phyloP scores from a whole-genome alignment of 2,329 filamentous ascomycete species.

The Hypoxylon rubiginosum region DNA sequence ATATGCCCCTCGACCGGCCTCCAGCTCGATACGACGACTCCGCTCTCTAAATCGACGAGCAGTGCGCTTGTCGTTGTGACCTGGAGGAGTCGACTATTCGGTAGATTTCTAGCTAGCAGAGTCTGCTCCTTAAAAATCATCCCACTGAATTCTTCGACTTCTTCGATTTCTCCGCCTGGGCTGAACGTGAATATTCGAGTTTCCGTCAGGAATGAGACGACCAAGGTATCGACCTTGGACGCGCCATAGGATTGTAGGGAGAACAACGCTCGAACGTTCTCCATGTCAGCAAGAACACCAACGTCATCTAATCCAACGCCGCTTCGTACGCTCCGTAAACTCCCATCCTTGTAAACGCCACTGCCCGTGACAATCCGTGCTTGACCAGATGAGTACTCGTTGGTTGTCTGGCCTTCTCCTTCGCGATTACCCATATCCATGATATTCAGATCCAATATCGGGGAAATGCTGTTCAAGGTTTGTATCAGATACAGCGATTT shows the following conservation, averaged over 20 bases:
- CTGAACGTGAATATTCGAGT: slow-evolving; percentile 87
- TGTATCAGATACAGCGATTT: slow-evolving; percentile 75
- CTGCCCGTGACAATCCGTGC: slow-evolving; percentile 94
- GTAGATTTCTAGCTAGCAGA: slow-evolving; percentile 76
- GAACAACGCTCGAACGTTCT: slow-evolving; percentile 80
- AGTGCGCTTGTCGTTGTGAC: slow-evolving; percentile 75
- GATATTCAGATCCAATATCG: slow-evolving; percentile 91
- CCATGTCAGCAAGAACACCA: slow-evolving; percentile 84
- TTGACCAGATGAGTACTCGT: slow-evolving; percentile 95
- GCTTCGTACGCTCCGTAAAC: slow-evolving; percentile 88
- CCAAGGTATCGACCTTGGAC: slow-evolving; percentile 74
- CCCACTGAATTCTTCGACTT: slow-evolving; percentile 81
- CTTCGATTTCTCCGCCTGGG: slow-evolving; percentile 82
- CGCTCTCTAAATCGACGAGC: slow-evolving; percentile 72
- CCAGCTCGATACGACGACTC: slow-evolving; percentile 72
- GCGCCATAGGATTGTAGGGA: slow-evolving; percentile 68
- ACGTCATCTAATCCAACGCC: slow-evolving; percentile 93
- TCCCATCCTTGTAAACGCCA: slow-evolving; percentile 90
- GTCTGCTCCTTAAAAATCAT: slow-evolving; percentile 79
- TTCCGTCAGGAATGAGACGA: slow-evolving; percentile 86
- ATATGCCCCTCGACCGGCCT: slow-evolving; percentile 68
- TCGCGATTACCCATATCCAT: slow-evolving; percentile 95
- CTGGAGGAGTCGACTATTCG: slow-evolving; percentile 76
- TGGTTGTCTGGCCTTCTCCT: slow-evolving; percentile 79
- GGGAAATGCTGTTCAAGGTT: slow-evolving; percentile 85